Evolutionary conservation across 2,329 filamentous ascomycete species (phyloP).

Genomic region (Myriosclerotinia duriaeana): DNA sequence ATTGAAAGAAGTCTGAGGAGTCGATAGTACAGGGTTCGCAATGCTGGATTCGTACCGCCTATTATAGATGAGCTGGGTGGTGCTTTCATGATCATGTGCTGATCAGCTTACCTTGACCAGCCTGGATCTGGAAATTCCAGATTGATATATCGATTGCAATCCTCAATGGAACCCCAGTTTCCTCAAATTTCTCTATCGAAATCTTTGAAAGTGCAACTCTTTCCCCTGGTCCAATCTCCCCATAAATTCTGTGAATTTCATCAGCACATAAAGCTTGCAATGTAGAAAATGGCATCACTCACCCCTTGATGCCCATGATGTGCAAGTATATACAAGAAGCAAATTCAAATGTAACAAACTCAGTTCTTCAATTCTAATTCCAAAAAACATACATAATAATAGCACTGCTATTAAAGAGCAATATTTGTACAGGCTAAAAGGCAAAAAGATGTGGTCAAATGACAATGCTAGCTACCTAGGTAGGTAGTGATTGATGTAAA

Average conservation of each 20-base stretch:
- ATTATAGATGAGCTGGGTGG: constrained; percentile 24
- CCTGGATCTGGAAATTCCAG: constrained; percentile 93
- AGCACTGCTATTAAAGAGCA: constrained; percentile 14
- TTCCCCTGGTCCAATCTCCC: constrained; percentile 79
- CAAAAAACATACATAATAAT: constrained; percentile 20
- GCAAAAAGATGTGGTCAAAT: neutral
- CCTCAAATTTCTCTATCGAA: constrained; percentile 72
- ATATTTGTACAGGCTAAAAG: constrained; percentile 5
- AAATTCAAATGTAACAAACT: constrained; percentile 7
- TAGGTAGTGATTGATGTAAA: neutral
- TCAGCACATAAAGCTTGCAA: constrained; percentile 5
- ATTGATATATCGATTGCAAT: constrained; percentile 94
- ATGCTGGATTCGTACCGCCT: constrained; percentile 84
- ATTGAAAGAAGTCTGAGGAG: constrained; percentile 73
- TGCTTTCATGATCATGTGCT: constrained; percentile 6
- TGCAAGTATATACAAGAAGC: constrained; percentile 9
- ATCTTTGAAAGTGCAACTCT: constrained; percentile 81
- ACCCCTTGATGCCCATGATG: constrained; percentile 68
- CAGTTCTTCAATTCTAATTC: constrained; percentile 2
- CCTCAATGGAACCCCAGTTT: constrained; percentile 69
- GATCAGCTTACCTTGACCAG: constrained; percentile 60
- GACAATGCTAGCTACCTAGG: neutral
- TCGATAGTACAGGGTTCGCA: constrained; percentile 90
- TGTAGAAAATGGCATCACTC: neutral
- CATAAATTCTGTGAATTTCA: constrained; percentile 68